A percentile compares a stretch with the other conserved stretches of the same genome.
Evolutionary conservation across 1,284 basidiomycete species (phyloP).

Genomic region (Meira miltonrushii): DNA sequence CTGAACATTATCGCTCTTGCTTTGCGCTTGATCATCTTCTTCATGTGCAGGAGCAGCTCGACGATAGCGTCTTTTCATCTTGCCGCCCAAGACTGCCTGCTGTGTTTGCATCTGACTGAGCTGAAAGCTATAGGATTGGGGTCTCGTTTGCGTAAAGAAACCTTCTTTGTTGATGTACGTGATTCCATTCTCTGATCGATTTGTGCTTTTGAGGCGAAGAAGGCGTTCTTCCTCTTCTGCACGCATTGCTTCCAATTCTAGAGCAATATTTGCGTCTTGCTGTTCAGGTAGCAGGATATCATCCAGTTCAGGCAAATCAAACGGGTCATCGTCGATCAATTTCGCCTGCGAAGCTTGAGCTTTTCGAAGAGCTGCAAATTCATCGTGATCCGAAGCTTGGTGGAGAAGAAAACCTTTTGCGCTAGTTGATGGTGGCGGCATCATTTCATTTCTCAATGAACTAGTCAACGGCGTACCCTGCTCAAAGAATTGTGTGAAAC

Average conservation of each 20-base stretch:
- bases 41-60: conserved; percentile 1
- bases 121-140: background rate
- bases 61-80: conserved; percentile 11
- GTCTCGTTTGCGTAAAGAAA: conserved; percentile 48
- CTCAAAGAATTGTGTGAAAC: conserved; percentile 37
- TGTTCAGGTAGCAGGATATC: conserved; percentile 7
- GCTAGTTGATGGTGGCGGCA: conserved; percentile 36
- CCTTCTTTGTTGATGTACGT: conserved; percentile 43
- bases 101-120: conserved; percentile 13
- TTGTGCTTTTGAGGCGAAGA: conserved; percentile 4
- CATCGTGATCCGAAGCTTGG: conserved; percentile 21
- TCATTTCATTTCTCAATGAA: conserved; percentile 10
- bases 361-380: conserved; percentile 40
- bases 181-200: background rate
- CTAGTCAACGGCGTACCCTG: conserved; percentile 1
- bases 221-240: background rate
- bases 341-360: conserved; percentile 31
- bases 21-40: conserved; percentile 5
- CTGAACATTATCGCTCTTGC: conserved; percentile 1
- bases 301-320: conserved; percentile 12
- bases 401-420: background rate
- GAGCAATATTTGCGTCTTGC: background rate
- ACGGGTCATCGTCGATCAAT: conserved; percentile 33
- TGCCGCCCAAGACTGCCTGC: background rate
- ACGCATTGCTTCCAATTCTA: conserved; percentile 1